Percentiles rank a stretch among this genome's conserved stretches.
These are phyloP conservation scores for Truncatella angustata DNA, from an alignment of 2,329 filamentous ascomycete species.

Conservation along the genomic window DNA sequence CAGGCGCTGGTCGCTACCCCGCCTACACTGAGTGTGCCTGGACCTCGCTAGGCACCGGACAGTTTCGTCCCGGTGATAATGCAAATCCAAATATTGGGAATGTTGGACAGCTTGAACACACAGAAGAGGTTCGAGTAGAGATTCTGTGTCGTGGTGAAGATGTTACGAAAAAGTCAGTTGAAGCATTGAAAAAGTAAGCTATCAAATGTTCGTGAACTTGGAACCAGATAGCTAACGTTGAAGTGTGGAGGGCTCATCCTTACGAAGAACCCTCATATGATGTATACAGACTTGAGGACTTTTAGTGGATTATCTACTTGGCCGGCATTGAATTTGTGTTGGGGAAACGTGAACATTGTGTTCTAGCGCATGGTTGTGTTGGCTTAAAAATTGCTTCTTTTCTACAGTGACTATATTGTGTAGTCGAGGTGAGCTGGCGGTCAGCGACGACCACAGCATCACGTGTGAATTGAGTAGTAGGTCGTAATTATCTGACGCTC, in stretches of 20 bases:
- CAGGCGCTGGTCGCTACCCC: conserved; percentile 54
- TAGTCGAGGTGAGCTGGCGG: too few species aligned
- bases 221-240: background rate
- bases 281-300: conserved; percentile 47
- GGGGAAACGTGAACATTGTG: too few species aligned
- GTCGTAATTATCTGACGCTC: too few species aligned
- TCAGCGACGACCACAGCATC: too few species aligned
- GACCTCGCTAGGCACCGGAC: conserved; percentile 53
- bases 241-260: conserved; percentile 40
- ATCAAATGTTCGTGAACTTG: background rate
- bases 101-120: conserved; percentile 54
- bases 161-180: conserved; percentile 53
- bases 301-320: too few species aligned
- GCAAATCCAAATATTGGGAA: conserved; percentile 64
- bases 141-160: conserved; percentile 60
- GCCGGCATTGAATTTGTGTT: too few species aligned
- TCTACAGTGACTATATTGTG: too few species aligned
- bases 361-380: too few species aligned
- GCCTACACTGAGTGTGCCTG: conserved; percentile 56
- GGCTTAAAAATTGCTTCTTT: too few species aligned
- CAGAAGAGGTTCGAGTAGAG: conserved; percentile 62
- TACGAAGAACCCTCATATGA: conserved; percentile 52
- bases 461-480: too few species aligned
- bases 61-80: conserved; percentile 61
- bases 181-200: conserved; percentile 62